phyloP scores from a whole-genome alignment of 2,329 filamentous ascomycete genomes.

The Seiridium cupressi region DNA sequence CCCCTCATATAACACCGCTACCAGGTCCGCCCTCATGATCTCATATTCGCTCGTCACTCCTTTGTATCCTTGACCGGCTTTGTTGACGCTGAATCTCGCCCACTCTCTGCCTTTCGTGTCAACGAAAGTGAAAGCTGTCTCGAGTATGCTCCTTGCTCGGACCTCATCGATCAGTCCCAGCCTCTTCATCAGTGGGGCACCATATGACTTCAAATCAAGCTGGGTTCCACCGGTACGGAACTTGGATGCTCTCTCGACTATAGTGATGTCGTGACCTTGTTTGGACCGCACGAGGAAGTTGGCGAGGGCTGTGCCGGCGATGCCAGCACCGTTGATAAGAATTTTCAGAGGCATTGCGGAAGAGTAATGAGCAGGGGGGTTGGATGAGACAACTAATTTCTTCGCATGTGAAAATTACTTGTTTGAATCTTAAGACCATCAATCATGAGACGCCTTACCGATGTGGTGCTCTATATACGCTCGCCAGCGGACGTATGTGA shows the following conservation, averaged over 20 bases:
- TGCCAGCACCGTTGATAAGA: slow-evolving; percentile 1
- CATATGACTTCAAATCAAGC: neutral
- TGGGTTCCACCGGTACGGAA: neutral
- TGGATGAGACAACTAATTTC: no score
- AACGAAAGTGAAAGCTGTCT: neutral
- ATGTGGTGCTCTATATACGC: no score
- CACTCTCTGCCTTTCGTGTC: neutral
- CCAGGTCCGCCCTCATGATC: slow-evolving; percentile 54
- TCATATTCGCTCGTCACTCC: slow-evolving; percentile 48
- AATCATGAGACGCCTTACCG: no score
- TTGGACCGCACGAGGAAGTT: slow-evolving; percentile 2
- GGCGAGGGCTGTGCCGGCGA: slow-evolving; percentile 4
- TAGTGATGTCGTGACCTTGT: neutral
- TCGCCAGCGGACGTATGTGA: no score
- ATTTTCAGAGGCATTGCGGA: no score
- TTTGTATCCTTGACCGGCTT: slow-evolving; percentile 14
- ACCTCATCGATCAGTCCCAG: slow-evolving; percentile 5
- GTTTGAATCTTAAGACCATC: no score
- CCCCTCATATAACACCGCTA: slow-evolving; percentile 37
- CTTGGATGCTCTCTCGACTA: slow-evolving; percentile 1
- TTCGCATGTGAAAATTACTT: no score
- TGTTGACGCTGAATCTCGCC: slow-evolving; percentile 1
- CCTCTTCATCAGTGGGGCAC: neutral
- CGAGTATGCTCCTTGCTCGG: neutral
- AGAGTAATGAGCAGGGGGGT: no score